phyloP scores from a whole-genome alignment of 1,139 yeast species.

The Diutina rugosa region DNA sequence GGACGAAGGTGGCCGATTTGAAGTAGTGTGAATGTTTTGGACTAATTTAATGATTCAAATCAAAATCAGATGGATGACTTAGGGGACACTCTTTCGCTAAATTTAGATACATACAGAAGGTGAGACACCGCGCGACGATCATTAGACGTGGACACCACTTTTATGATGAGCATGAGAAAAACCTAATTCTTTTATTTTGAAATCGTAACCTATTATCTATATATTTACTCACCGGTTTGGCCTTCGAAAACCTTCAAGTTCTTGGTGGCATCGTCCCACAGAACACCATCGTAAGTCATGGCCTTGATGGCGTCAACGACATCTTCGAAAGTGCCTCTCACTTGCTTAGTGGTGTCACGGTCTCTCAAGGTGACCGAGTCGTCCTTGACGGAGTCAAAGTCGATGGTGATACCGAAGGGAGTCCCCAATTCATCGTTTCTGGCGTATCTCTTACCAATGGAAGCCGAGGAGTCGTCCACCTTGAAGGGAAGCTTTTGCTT shows the following conservation, averaged over 20 bases:
- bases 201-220: not conserved
- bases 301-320: constrained; percentile 68
- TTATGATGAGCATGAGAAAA: not conserved
- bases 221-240: not conserved
- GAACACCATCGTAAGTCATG: constrained; percentile 58
- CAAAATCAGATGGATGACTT: too few relatives aligned
- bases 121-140: too few relatives aligned
- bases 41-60: too few relatives aligned
- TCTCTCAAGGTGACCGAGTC: constrained; percentile 91
- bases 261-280: constrained; percentile 83
- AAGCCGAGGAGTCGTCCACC: constrained; percentile 94
- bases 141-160: too few relatives aligned
- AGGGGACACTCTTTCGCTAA: too few relatives aligned
- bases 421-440: constrained; percentile 99
- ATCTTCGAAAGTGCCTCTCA: constrained; percentile 78
- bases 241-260: constrained; percentile 44
- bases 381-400: constrained; percentile 87
- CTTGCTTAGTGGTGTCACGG: constrained; percentile 95
- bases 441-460: constrained; percentile 97
- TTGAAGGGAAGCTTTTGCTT: constrained; percentile 82
- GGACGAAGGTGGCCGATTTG: too few relatives aligned
- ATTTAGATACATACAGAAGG: too few relatives aligned
- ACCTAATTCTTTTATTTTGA: not conserved
- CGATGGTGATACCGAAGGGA: constrained; percentile 97
- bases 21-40: too few relatives aligned